A percentile compares a stretch with the other conserved stretches of the same genome.
Evolutionary conservation across 2,329 filamentous ascomycete species (phyloP).

Genomic region (Nigrospora oryzae): DNA sequence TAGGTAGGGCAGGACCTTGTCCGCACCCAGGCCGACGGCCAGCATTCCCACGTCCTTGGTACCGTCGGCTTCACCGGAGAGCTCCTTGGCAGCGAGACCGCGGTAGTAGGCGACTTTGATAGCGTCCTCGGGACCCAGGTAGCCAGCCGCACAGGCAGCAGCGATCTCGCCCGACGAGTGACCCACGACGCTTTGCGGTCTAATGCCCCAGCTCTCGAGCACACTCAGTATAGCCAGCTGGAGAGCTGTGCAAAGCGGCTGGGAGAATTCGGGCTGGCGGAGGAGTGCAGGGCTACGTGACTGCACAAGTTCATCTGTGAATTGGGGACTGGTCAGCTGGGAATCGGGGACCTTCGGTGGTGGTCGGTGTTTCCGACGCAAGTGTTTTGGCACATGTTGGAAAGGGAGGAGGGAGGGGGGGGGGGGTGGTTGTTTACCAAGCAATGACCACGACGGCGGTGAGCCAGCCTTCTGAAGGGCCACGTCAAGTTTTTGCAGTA

Average conservation of each 20-base stretch:
- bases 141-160: conserved; percentile 7
- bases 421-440: no score
- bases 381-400: no score
- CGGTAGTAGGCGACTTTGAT: conserved; percentile 10
- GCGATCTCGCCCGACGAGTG: conserved; percentile 15
- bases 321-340: conserved; percentile 10
- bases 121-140: conserved; percentile 1
- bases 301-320: conserved; percentile 6
- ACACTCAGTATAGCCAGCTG: conserved; percentile 6
- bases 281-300: conserved; percentile 6
- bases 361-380: no score
- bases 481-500: conserved; percentile 9
- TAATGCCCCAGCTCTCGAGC: conserved; percentile 3
- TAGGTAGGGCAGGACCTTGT: background rate
- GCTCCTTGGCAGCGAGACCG: conserved; percentile 2
- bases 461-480: no score
- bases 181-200: conserved; percentile 6
- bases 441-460: no score
- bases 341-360: no score
- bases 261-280: conserved; percentile 11
- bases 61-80: background rate
- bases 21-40: conserved; percentile 8
- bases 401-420: no score
- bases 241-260: conserved; percentile 9
- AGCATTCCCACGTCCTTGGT: conserved; percentile 8